Percentiles rank a stretch among this genome's conserved stretches.
Evolutionary conservation across 2,329 filamentous ascomycete genomes (phyloP).

Genomic region (Dendryphion nanum): DNA sequence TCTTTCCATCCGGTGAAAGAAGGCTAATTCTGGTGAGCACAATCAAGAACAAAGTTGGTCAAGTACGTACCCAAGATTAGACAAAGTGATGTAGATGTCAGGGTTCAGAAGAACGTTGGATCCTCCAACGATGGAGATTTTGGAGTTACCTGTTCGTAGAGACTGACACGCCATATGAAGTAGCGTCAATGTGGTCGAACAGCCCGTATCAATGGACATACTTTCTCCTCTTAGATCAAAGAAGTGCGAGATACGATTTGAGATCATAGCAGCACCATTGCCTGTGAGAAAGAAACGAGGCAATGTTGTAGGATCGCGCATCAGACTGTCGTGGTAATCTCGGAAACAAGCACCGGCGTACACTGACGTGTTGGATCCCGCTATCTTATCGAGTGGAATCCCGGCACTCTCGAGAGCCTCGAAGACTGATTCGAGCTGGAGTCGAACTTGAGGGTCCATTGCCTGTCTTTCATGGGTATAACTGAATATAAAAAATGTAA

Average conservation of each 20-base stretch:
- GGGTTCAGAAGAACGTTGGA: conserved; percentile 8
- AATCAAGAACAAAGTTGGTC: no score
- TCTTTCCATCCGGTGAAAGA: neutral
- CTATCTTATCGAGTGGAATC: conserved; percentile 7
- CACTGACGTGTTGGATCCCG: conserved; percentile 10
- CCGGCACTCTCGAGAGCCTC: conserved; percentile 14
- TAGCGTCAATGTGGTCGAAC: conserved; percentile 28
- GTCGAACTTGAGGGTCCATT: conserved; percentile 15
- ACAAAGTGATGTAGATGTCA: conserved; percentile 13
- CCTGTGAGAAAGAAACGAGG: conserved; percentile 6
- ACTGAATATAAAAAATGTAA: no score
- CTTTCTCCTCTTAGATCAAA: conserved; percentile 34
- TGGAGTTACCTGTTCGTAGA: conserved; percentile 8
- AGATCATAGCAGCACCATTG: conserved; percentile 18
- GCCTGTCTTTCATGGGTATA: no score
- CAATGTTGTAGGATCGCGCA: conserved; percentile 3
- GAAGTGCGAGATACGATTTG: conserved; percentile 36
- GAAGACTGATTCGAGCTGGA: conserved; percentile 14
- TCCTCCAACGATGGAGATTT: conserved; percentile 10
- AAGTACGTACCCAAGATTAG: no score
- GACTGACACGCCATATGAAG: conserved; percentile 15
- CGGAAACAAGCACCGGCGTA: conserved; percentile 9
- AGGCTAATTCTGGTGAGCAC: no score
- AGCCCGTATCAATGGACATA: conserved; percentile 38
- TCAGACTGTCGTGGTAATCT: conserved; percentile 11